Conservation (phyloP, 2,329 filamentous ascomycete genomes). For the Tolypocladium tropicale region DNA sequence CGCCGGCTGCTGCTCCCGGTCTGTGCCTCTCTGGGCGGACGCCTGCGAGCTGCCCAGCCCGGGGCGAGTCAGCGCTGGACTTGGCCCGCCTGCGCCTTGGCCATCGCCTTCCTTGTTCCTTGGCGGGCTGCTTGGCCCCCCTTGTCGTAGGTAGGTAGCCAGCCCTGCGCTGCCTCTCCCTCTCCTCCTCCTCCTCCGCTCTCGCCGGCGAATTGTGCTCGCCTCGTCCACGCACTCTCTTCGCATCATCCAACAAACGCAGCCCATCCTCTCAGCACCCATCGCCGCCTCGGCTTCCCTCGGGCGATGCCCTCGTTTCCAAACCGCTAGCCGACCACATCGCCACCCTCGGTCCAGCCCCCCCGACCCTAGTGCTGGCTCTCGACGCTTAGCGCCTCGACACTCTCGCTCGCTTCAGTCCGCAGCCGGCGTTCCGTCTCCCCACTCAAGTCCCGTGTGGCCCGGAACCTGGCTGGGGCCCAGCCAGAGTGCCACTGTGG, state of each 20-base stretch:
- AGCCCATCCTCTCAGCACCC: neutral
- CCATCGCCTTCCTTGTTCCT: too few relatives aligned
- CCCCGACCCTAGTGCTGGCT: neutral
- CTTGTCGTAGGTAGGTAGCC: too few relatives aligned
- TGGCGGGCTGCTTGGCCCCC: too few relatives aligned
- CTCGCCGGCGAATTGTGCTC: neutral
- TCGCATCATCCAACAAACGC: neutral
- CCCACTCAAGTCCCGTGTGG: slow-evolving; percentile 3
- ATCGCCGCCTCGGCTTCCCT: neutral
- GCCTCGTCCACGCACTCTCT: neutral
- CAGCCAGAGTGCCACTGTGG: neutral
- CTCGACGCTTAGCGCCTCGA: neutral
- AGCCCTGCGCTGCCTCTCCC: neutral
- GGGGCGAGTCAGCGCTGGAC: neutral
- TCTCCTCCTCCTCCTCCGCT: neutral
- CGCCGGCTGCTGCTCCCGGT: neutral
- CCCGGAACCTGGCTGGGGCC: slow-evolving; percentile 2
- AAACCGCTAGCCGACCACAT: neutral
- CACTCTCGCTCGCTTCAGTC: neutral
- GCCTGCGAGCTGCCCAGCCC: neutral
- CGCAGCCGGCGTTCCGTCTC: slow-evolving; percentile 5
- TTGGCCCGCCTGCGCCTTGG: neutral
- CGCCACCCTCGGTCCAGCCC: neutral
- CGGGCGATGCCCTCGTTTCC: neutral
- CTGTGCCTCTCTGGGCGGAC: neutral